Evolutionary conservation across 371 early-diverging fungal genomes (phyloP).

Genomic region (Catenaria anguillulae): DNA sequence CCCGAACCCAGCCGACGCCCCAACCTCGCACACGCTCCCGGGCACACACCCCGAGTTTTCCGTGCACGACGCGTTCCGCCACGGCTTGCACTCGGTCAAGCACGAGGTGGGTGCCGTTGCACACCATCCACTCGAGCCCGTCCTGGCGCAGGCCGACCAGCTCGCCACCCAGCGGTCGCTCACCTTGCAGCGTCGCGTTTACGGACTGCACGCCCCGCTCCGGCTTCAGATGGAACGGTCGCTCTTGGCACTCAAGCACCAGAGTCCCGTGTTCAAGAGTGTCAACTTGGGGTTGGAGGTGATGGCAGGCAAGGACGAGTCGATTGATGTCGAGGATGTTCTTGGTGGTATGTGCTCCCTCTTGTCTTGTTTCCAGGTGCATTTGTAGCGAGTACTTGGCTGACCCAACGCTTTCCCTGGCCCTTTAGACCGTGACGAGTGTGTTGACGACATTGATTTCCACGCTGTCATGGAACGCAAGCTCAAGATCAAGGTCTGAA

Average conservation of each 20-base stretch:
- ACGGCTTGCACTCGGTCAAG: conserved; percentile 59
- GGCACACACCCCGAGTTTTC: conserved; percentile 45
- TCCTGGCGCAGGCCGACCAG: conserved; percentile 60
- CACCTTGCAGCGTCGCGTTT: conserved; percentile 56
- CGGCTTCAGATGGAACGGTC: conserved; percentile 75
- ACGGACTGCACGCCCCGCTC: conserved; percentile 80
- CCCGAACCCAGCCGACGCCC: neutral
- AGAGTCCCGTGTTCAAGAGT: conserved; percentile 46
- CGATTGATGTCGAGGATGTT: conserved; percentile 80
- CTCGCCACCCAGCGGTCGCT: conserved; percentile 65
- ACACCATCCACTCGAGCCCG: conserved; percentile 65
- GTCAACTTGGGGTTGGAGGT: conserved; percentile 72
- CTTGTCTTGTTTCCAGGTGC: conserved; percentile 15
- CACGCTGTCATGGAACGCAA: conserved; percentile 3
- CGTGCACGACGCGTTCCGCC: conserved; percentile 68
- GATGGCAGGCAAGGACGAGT: conserved; percentile 66
- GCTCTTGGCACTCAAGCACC: conserved; percentile 28
- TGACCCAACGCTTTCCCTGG: conserved; percentile 32
- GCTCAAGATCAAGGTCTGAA: neutral
- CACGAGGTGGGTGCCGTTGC: conserved; percentile 39
- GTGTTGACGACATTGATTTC: neutral
- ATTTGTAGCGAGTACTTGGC: conserved; percentile 82
- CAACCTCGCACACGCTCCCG: neutral
- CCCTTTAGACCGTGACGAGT: neutral
- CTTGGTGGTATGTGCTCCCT: conserved; percentile 42